These are phyloP conservation scores for Graphium sp. DNA, from an alignment of 2,329 filamentous ascomycete genomes.

Conservation along the genomic window DNA sequence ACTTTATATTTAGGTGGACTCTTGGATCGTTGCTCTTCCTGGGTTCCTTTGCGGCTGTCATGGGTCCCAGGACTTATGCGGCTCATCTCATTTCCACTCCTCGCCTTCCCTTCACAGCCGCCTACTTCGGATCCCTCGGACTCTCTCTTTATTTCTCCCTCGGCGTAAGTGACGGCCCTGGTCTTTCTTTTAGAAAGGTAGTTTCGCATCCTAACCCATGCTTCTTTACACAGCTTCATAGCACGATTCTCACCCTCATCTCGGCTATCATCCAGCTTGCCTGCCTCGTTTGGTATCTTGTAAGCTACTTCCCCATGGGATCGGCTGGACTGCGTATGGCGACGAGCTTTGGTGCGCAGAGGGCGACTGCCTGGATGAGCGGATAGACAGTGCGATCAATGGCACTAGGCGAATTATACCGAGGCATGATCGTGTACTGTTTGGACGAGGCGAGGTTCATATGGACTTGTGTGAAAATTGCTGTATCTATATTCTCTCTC, in stretches of 20 bases:
- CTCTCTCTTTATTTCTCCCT: constrained; percentile 85
- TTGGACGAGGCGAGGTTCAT: too few relatives aligned
- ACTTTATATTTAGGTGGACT: constrained; percentile 55
- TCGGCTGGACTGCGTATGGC: constrained; percentile 74
- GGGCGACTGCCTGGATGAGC: constrained; percentile 78
- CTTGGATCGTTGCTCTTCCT: constrained; percentile 84
- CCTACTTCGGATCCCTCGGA: constrained; percentile 85
- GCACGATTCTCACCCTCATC: constrained; percentile 68
- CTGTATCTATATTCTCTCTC: too few relatives aligned
- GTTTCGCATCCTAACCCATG: constrained; percentile 7
- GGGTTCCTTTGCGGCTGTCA: constrained; percentile 81
- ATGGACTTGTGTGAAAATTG: too few relatives aligned
- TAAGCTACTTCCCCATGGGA: constrained; percentile 98
- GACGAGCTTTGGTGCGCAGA: constrained; percentile 67
- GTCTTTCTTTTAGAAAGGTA: not conserved
- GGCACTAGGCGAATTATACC: too few relatives aligned
- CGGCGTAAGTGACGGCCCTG: constrained; percentile 48
- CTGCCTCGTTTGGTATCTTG: constrained; percentile 77
- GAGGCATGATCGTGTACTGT: too few relatives aligned
- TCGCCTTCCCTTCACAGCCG: constrained; percentile 79
- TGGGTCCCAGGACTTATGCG: constrained; percentile 73
- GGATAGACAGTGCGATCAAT: constrained; percentile 30
- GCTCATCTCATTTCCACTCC: constrained; percentile 72
- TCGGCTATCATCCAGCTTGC: constrained; percentile 71
- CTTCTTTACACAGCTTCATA: constrained; percentile 48